phyloP scores from a whole-genome alignment of 129 eudicot species.

The Flaveria sonorensis region DNA sequence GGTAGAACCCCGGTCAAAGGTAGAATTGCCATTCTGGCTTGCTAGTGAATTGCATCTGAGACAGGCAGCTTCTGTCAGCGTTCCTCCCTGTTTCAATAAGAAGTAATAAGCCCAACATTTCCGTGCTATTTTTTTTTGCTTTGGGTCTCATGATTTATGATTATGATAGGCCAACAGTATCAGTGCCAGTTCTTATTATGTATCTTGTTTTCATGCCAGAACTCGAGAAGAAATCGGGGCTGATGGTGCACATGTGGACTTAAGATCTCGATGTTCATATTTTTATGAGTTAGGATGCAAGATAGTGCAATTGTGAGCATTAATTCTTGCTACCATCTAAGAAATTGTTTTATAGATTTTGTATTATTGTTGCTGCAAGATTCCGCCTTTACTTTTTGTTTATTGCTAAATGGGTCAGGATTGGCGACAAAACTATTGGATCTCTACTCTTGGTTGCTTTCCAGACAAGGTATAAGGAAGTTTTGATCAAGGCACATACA shows the following conservation, averaged over 20 bases:
- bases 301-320: constrained; percentile 72
- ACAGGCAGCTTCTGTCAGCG: constrained; percentile 54
- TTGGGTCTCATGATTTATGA: neutral
- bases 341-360: neutral
- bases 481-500: constrained; percentile 80
- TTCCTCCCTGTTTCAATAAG: constrained; percentile 79
- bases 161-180: neutral
- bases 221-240: constrained; percentile 92
- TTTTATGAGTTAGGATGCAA: constrained; percentile 87
- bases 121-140: neutral
- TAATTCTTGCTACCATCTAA: neutral
- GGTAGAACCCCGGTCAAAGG: constrained; percentile 84
- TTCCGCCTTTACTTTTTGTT: neutral
- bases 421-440: constrained; percentile 41
- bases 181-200: neutral
- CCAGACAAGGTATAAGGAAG: constrained; percentile 80
- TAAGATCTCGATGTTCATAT: constrained; percentile 69
- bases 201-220: constrained; percentile 38
- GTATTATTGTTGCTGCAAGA: neutral
- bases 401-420: constrained; percentile 38
- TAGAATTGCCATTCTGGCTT: constrained; percentile 90
- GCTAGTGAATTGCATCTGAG: constrained; percentile 72
- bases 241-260: constrained; percentile 88
- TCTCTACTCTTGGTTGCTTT: constrained; percentile 65
- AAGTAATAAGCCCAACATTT: constrained; percentile 44